phyloP scores from a whole-genome alignment of 305 asterid species.

The Fraxinus paxiana region DNA sequence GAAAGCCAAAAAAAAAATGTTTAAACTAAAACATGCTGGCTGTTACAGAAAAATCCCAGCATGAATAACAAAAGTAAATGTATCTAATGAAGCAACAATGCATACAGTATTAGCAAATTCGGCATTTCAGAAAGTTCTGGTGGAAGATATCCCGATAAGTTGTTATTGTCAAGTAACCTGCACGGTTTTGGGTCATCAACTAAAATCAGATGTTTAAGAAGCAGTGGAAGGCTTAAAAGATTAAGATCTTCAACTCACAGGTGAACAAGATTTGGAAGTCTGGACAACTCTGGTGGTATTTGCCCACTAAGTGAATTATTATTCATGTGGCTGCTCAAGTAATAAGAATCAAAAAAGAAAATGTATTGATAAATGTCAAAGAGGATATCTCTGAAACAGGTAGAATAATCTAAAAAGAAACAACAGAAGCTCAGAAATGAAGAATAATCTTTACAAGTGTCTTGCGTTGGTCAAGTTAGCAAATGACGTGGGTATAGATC shows the following conservation, averaged over 20 bases:
- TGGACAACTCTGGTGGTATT: conserved; percentile 76
- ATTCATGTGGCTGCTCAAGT: conserved; percentile 89
- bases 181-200: conserved; percentile 21
- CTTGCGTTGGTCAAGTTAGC: conserved; percentile 59
- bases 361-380: conserved; percentile 3
- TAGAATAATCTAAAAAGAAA: neutral
- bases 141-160: conserved; percentile 89
- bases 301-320: conserved; percentile 90
- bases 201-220: conserved; percentile 11
- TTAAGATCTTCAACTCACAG: conserved; percentile 55
- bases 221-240: neutral
- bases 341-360: conserved; percentile 17
- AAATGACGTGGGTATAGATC: conserved; percentile 72
- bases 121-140: conserved; percentile 72
- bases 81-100: conserved; percentile 26
- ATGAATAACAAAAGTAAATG: conserved; percentile 9
- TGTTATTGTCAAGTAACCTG: conserved; percentile 96
- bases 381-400: neutral
- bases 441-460: conserved; percentile 57
- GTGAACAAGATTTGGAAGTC: conserved; percentile 80
- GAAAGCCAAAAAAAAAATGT: neutral
- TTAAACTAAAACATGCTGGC: neutral
- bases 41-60: neutral
- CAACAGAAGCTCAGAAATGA: neutral
- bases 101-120: conserved; percentile 70